Base-by-base conservation (phyloP, 1,139 yeast species). In the Kodamaea sp. region DNA sequence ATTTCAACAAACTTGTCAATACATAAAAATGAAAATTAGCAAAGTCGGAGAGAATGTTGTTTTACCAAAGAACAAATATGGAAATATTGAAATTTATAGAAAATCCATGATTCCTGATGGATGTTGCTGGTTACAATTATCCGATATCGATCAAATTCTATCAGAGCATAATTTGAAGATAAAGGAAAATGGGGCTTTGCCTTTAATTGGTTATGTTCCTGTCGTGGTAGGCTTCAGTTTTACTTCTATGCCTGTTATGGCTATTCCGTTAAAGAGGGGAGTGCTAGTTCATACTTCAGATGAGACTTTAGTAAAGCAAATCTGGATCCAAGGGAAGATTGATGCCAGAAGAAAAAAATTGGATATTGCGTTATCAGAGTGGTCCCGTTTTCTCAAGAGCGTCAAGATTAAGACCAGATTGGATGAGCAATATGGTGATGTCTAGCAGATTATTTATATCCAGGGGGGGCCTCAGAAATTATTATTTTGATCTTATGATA, bases 381-480 rank as follows among this genome's bases (percentile, higher is more conserved):
- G 72, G 72, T 36, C 34, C 4, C 34, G 44, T 2, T 23, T 65
- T 9, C 29, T 63, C 4, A 43, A 35, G 30, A 35, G 47, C 15
- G 34, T 63, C 20, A 37, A 55, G 21, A 57, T 65, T 3, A 53
- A 53, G 25, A 23, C 38, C 5, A 44, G 59, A 20, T 43, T 65
- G 22, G 55, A 57, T 20, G 22, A 31, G 2, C 21, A 29, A 21
- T 47, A 45, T 28, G 51, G 50, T 7, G 32, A 15, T 14, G 24
- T 28, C 9, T 15, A 28, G 8, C 13, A 11, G 21, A 15, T 42
- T 42, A 63, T 39, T 61, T 63, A 34, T 49, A 59, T 40, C 61
- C 70, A 3, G 72, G 70, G 4, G 72, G 71, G 1, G 69, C 70
- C 31, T 54, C 59, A 2, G 60, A 45, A 3, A 66, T 43, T 3